Evolutionary conservation across 169 alveolate species (phyloP), one percentile per base, ranked within the genome.

Genomic region (Eimeria necatrix): DNA sequence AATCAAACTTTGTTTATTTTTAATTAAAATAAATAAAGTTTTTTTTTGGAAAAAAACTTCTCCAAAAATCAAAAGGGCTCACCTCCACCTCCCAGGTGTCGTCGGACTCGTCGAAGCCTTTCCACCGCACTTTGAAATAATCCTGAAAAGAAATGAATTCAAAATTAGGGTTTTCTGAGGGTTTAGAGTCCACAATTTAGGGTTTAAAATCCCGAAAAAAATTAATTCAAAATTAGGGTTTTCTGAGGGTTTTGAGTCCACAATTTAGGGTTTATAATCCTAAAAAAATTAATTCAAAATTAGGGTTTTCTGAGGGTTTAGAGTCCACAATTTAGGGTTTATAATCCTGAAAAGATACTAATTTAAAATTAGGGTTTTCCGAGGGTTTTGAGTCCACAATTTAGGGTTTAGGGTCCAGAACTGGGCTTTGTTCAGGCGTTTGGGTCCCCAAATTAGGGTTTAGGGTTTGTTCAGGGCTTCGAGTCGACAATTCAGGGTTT

Each of bases 1-100:
- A n/a, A n/a, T n/a, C n/a, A n/a, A n/a, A n/a, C n/a, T n/a, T n/a
- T n/a, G n/a, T n/a, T n/a, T n/a, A n/a, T n/a, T n/a, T n/a, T n/a
- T n/a, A n/a, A n/a, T n/a, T n/a, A n/a, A n/a, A n/a, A n/a, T n/a
- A n/a, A n/a, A n/a, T n/a, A n/a, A n/a, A n/a, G n/a, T n/a, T n/a
- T n/a, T n/a, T n/a, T n/a, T n/a, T n/a, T n/a, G n/a, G n/a, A n/a
- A n/a, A n/a, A n/a, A n/a, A n/a, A n/a, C n/a, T n/a, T n/a, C n/a
- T n/a, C n/a, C 46, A 80, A 48, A 51, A 48, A 49, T 18, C 16
- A 26, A 6, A 4, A 52, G 22, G 22, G 12, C 94, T 9, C 64
- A 89, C 94, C 78, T 60, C 74, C 89, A 41, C 71, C 80, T 89
- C 94, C 94, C 94, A 89, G 22, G 94, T 89, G 78, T 89, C 94